These are phyloP conservation scores for Allomyces javanicus DNA, from an alignment of 192 early-diverging fungal species.

Conservation along the genomic window DNA sequence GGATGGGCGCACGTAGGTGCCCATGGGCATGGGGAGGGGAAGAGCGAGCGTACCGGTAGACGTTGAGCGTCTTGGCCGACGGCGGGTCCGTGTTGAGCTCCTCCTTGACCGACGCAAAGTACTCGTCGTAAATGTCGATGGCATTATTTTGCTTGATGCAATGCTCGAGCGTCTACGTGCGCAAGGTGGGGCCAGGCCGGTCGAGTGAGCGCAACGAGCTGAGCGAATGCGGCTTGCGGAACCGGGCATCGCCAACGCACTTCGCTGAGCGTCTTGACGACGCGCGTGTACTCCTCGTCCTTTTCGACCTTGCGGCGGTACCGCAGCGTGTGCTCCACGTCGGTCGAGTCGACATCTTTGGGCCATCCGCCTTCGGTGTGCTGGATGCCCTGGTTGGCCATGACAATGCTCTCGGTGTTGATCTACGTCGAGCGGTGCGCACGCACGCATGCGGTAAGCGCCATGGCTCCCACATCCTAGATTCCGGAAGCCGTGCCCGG, in stretches of 20 bases:
- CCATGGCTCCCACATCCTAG: too few relatives aligned
- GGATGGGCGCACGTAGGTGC: too few relatives aligned
- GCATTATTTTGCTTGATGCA: conserved; percentile 47
- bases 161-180: conserved; percentile 26
- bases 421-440: conserved; percentile 11
- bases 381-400: conserved; percentile 29
- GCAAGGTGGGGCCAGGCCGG: too few relatives aligned
- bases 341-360: conserved; percentile 36
- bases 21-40: not conserved
- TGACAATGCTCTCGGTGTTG: conserved; percentile 29
- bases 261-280: conserved; percentile 25
- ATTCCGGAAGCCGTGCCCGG: not conserved
- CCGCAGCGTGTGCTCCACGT: conserved; percentile 41
- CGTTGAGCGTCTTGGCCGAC: conserved; percentile 32
- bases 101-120: conserved; percentile 14
- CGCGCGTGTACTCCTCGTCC: conserved; percentile 39
- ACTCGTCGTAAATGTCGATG: conserved; percentile 46
- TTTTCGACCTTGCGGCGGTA: conserved; percentile 44
- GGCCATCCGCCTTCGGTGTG: conserved; percentile 42
- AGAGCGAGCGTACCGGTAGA: conserved; percentile 20
- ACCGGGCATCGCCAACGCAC: conserved; percentile 2
- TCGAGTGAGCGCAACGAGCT: too few relatives aligned
- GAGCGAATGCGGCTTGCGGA: too few relatives aligned
- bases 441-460: too few relatives aligned
- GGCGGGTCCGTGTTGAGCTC: conserved; percentile 23